These are phyloP conservation scores for Elsinoe ampelina DNA, from an alignment of 2,329 filamentous ascomycete genomes.

Conservation along the genomic window DNA sequence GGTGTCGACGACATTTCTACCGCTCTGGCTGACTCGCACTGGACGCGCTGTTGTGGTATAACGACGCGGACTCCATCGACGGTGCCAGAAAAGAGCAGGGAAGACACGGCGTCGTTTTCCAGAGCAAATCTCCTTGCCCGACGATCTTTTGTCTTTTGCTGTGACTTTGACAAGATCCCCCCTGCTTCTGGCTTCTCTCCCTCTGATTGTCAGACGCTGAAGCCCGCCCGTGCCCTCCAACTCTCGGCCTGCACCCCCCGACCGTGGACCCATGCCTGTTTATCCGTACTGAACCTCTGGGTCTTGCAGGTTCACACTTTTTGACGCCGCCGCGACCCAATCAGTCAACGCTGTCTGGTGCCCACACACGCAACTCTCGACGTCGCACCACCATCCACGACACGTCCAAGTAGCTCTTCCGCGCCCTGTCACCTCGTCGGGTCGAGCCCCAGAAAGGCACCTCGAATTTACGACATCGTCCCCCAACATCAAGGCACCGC, in stretches of 20 bases:
- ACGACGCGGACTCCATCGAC: background rate
- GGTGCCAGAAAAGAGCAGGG: background rate
- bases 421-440: background rate
- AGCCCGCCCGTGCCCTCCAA: too few species aligned
- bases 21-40: background rate
- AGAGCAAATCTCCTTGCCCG: slow-evolving; percentile 8
- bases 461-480: background rate
- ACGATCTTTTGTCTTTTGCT: background rate
- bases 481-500: background rate
- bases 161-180: too few species aligned
- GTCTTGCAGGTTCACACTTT: background rate
- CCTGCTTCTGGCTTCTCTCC: too few species aligned
- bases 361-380: background rate
- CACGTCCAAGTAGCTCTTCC: background rate
- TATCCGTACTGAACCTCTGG: background rate
- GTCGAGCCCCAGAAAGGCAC: background rate
- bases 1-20: background rate
- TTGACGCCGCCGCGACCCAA: slow-evolving; percentile 9
- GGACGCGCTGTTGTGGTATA: too few species aligned
- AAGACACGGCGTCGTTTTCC: background rate
- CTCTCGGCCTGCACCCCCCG: background rate
- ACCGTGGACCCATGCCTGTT: background rate
- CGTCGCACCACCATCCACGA: slow-evolving; percentile 5
- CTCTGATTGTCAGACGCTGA: too few species aligned
- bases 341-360: background rate